Percentiles rank a stretch among this genome's conserved stretches.
These are phyloP conservation scores for Quercus rubra DNA, from an alignment of 306 rosid genomes.

Conservation along the genomic window DNA sequence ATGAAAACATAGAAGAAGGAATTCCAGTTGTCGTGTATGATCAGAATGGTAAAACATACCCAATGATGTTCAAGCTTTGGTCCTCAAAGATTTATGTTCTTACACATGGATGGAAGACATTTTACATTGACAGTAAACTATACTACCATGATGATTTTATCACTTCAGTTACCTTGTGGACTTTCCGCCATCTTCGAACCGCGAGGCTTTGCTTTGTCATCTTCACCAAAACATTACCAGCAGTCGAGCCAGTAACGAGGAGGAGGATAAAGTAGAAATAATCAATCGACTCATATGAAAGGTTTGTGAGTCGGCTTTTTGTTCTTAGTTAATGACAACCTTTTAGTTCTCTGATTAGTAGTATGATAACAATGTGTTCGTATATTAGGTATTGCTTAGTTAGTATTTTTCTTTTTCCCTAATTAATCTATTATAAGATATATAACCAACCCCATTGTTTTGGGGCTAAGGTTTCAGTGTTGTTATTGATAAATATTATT, in stretches of 20 bases:
- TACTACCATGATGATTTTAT: neutral
- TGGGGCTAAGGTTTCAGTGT: too few relatives aligned
- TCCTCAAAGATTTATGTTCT: neutral
- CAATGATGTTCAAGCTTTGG: conserved; percentile 9
- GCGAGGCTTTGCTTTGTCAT: conserved; percentile 5
- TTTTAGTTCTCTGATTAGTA: too few relatives aligned
- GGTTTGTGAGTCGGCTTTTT: too few relatives aligned
- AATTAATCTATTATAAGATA: too few relatives aligned
- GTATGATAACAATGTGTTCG: too few relatives aligned
- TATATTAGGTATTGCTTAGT: too few relatives aligned
- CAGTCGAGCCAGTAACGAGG: neutral
- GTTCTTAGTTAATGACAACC: too few relatives aligned
- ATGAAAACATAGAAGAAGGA: neutral
- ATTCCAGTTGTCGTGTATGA: conserved; percentile 1
- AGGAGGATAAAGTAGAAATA: neutral
- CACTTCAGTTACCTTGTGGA: conserved; percentile 5
- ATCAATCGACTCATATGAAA: too few relatives aligned
- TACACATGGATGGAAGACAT: conserved; percentile 1
- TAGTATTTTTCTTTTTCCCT: too few relatives aligned
- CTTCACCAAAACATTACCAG: neutral
- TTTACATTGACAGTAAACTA: neutral
- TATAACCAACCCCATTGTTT: too few relatives aligned
- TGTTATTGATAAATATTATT: too few relatives aligned
- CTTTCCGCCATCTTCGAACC: neutral
- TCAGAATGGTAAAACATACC: neutral